These are phyloP conservation scores for Fraxinus velutina DNA, from an alignment of 305 asterid species.

Conservation along the genomic window DNA sequence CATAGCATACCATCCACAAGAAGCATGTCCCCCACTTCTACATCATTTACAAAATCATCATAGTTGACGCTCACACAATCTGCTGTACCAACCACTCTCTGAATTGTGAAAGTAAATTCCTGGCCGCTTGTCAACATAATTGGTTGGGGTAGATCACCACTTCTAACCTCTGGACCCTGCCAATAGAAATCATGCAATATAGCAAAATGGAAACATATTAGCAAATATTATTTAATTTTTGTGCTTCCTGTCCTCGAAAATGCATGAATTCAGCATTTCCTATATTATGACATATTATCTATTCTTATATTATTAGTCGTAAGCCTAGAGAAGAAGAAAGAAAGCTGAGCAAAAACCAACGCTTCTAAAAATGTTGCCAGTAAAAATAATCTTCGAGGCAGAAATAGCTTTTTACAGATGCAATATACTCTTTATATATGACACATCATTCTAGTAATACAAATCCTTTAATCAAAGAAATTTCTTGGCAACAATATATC, in stretches of 20 bases:
- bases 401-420: neutral
- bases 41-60: constrained; percentile 96
- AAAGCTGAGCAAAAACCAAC: neutral
- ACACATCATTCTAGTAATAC: neutral
- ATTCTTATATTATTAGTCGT: neutral
- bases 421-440: neutral
- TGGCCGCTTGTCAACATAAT: constrained; percentile 64
- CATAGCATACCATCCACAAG: constrained; percentile 77
- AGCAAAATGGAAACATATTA: neutral
- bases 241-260: neutral
- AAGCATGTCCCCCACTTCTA: constrained; percentile 88
- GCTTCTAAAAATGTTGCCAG: neutral
- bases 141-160: constrained; percentile 99
- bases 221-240: neutral
- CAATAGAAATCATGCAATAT: constrained; percentile 24
- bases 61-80: constrained; percentile 92
- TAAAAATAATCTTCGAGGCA: neutral
- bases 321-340: neutral
- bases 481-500: neutral
- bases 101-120: constrained; percentile 92
- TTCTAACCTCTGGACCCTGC: constrained; percentile 99
- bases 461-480: neutral
- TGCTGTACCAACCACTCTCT: constrained; percentile 86
- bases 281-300: neutral
- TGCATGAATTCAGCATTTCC: neutral